Percentiles rank a stretch among this genome's conserved stretches.
Evolutionary conservation across 345 rosid species (phyloP).

Genomic region (Excoecaria agallocha): DNA sequence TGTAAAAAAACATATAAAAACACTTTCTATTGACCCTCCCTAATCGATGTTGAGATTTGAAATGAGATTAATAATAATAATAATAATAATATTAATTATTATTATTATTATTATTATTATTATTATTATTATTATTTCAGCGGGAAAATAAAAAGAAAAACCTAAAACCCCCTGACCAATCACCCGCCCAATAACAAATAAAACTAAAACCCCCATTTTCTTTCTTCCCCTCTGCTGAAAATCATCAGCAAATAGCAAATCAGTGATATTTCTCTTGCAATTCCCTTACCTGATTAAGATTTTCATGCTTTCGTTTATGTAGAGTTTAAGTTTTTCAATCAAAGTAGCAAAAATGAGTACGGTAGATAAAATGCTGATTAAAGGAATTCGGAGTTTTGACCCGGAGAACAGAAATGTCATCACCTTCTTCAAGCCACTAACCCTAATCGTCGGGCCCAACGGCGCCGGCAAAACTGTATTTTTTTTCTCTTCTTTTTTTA

Average conservation of each 20-base stretch:
- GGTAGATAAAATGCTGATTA: conserved; percentile 93
- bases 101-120: too few species aligned
- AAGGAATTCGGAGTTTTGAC: conserved; percentile 99
- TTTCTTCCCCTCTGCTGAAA: not conserved
- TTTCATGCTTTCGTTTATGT: not conserved
- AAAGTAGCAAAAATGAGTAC: conserved; percentile 66
- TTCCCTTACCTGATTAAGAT: too few species aligned
- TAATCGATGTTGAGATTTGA: too few species aligned
- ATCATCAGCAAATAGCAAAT: not conserved
- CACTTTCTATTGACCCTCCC: too few species aligned
- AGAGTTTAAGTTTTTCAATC: not conserved
- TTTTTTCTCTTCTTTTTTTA: not conserved
- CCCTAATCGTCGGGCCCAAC: conserved; percentile 96
- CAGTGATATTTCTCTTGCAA: too few species aligned
- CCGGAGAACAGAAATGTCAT: conserved; percentile 91
- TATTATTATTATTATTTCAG: not conserved
- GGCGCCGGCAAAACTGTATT: conserved; percentile 95
- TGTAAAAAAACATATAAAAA: too few species aligned
- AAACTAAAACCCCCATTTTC: not conserved
- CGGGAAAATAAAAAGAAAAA: not conserved
- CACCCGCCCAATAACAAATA: too few species aligned
- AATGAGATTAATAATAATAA: too few species aligned
- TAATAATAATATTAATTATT: too few species aligned
- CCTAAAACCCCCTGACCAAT: too few species aligned
- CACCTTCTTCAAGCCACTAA: conserved; percentile 90